Evolutionary conservation across 1,139 yeast species (phyloP).

Genomic region (Zygosaccharomyces pseudobailii): DNA sequence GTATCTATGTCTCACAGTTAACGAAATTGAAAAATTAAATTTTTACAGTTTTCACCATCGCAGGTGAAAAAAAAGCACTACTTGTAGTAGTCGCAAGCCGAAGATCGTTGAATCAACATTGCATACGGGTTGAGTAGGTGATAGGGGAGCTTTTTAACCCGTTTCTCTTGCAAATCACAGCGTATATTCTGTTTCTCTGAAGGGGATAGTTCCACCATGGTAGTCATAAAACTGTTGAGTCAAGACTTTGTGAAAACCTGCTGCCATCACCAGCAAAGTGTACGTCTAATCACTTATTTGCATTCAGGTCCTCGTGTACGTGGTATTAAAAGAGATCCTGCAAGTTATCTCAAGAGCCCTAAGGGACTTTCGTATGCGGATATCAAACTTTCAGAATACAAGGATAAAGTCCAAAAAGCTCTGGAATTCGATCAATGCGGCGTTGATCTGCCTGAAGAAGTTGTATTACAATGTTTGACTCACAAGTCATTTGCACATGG

Average conservation of each 20-base stretch:
- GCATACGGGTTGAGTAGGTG: not conserved
- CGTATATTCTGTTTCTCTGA: not conserved
- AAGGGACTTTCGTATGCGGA: slow-evolving; percentile 55
- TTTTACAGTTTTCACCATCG: not conserved
- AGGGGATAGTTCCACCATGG: slow-evolving; percentile 1
- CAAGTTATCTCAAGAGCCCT: slow-evolving; percentile 50
- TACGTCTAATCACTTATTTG: slow-evolving; percentile 32
- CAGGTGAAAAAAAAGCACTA: not conserved
- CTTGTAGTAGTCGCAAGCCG: not conserved
- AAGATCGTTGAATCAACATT: not conserved
- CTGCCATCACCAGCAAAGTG: slow-evolving; percentile 5
- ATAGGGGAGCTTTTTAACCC: not conserved
- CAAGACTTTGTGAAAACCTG: slow-evolving; percentile 2
- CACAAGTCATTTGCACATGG: slow-evolving; percentile 96
- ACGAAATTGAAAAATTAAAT: not conserved
- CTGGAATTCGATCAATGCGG: slow-evolving; percentile 36
- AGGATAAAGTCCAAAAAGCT: slow-evolving; percentile 20
- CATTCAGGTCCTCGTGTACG: slow-evolving; percentile 61
- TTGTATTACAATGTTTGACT: slow-evolving; percentile 74
- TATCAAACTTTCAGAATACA: slow-evolving; percentile 49
- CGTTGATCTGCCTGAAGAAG: slow-evolving; percentile 23
- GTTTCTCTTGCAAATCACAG: not conserved
- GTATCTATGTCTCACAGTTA: not conserved
- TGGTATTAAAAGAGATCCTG: slow-evolving; percentile 76
- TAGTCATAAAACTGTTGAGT: slow-evolving; percentile 2